Percentiles rank a stretch among this genome's conserved stretches.
Evolutionary conservation across 805 yeast genomes (phyloP).

Genomic region (Candida schatavii): DNA sequence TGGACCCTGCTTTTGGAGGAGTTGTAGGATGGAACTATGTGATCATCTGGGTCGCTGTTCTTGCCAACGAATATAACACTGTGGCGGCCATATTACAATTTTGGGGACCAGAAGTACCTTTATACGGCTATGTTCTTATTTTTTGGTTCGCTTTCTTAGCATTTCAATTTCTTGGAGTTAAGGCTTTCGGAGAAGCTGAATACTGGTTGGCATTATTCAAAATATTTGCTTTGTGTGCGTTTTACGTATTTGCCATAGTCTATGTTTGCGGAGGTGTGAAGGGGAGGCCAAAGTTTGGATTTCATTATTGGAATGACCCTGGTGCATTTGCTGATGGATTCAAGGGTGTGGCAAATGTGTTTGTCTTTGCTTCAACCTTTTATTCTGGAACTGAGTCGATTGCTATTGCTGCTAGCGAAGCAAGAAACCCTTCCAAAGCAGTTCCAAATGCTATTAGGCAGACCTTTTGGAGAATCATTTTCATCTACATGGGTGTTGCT

Average conservation of each 20-base stretch:
- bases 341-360: constrained; percentile 54
- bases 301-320: constrained; percentile 42
- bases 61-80: constrained; percentile 54
- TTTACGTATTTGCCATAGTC: constrained; percentile 49
- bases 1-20: constrained; percentile 58
- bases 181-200: constrained; percentile 57
- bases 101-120: constrained; percentile 52
- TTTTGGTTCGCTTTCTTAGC: constrained; percentile 51
- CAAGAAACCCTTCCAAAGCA: constrained; percentile 55
- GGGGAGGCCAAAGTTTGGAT: constrained; percentile 37
- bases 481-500: constrained; percentile 53
- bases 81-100: constrained; percentile 47
- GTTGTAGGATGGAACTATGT: constrained; percentile 53
- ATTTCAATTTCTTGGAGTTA: constrained; percentile 51
- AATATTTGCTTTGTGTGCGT: constrained; percentile 45
- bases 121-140: constrained; percentile 53
- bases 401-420: constrained; percentile 60
- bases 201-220: constrained; percentile 51
- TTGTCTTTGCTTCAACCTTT: constrained; percentile 58
- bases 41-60: constrained; percentile 54
- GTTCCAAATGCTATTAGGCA: constrained; percentile 58
- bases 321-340: constrained; percentile 47
- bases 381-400: constrained; percentile 58
- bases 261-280: constrained; percentile 45
- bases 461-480: constrained; percentile 51